Conservation (phyloP, 2,329 filamentous ascomycete genomes). For the Phialophora chinensis region DNA sequence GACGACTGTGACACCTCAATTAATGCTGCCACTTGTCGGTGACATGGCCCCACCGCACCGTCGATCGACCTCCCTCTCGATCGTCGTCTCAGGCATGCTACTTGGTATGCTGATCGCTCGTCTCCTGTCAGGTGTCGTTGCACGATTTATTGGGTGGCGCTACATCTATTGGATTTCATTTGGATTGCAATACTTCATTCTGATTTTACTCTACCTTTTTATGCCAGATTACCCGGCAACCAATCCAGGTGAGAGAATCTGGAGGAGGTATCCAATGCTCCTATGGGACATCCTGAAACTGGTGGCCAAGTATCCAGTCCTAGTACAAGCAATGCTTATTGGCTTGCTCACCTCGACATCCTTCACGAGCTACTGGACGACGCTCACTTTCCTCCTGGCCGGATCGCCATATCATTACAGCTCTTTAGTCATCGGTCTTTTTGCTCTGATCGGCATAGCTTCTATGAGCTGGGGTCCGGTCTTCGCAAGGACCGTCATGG, state of each 20-base stretch:
- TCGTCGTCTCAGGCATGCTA: slow-evolving; percentile 76
- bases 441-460: slow-evolving; percentile 76
- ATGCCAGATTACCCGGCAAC: slow-evolving; percentile 83
- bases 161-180: slow-evolving; percentile 80
- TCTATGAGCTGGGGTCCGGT: slow-evolving; percentile 71
- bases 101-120: slow-evolving; percentile 78
- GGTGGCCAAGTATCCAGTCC: slow-evolving; percentile 67
- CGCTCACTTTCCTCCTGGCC: slow-evolving; percentile 79
- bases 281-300: slow-evolving; percentile 70
- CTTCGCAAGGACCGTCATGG: slow-evolving; percentile 72
- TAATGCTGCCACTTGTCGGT: slow-evolving; percentile 80
- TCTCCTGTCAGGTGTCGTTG: slow-evolving; percentile 74
- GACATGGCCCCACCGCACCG: slow-evolving; percentile 74
- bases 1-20: slow-evolving; percentile 79
- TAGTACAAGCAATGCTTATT: slow-evolving; percentile 73
- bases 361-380: slow-evolving; percentile 75
- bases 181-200: slow-evolving; percentile 71
- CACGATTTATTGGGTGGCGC: slow-evolving; percentile 76
- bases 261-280: slow-evolving; percentile 55
- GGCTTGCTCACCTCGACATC: slow-evolving; percentile 66
- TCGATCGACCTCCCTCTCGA: slow-evolving; percentile 71
- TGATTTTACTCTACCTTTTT: slow-evolving; percentile 69
- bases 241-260: slow-evolving; percentile 58
- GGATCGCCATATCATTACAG: slow-evolving; percentile 71
- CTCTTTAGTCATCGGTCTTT: slow-evolving; percentile 74